Conservation (phyloP, 495 filamentous ascomycete species). For the Apodospora peruviana region DNA sequence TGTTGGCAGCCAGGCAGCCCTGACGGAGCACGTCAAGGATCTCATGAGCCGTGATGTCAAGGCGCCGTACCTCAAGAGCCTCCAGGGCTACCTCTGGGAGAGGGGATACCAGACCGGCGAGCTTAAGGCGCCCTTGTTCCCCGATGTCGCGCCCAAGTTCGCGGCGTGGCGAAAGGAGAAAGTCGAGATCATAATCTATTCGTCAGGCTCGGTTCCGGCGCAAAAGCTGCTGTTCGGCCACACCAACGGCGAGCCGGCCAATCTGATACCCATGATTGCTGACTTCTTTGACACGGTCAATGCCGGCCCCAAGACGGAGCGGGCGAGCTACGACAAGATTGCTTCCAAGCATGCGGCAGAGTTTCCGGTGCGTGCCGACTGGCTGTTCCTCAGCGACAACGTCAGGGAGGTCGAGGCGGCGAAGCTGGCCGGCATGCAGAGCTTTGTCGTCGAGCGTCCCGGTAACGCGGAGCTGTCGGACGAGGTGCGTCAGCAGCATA, state of each 20-base stretch:
- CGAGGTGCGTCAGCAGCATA: constrained; percentile 36
- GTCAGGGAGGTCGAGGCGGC: constrained; percentile 64
- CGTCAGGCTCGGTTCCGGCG: constrained; percentile 62
- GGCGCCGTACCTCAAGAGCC: constrained; percentile 60
- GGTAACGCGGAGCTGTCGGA: constrained; percentile 54
- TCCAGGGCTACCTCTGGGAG: constrained; percentile 69
- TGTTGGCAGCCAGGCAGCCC: constrained; percentile 39
- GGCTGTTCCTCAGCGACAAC: constrained; percentile 69
- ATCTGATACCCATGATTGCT: constrained; percentile 49
- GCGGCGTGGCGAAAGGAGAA: constrained; percentile 43
- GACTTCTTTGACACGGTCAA: constrained; percentile 69
- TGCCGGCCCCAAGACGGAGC: constrained; percentile 62
- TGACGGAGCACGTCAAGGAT: constrained; percentile 55
- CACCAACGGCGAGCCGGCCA: constrained; percentile 50
- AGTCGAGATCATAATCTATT: constrained; percentile 60
- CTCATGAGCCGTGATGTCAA: constrained; percentile 63
- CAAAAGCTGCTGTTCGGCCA: constrained; percentile 67
- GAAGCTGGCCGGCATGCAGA: constrained; percentile 55
- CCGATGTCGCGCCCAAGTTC: constrained; percentile 56
- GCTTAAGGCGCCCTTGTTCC: constrained; percentile 60
- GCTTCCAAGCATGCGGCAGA: constrained; percentile 34
- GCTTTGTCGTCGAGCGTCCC: constrained; percentile 54
- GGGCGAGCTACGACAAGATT: constrained; percentile 57
- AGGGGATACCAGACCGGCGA: constrained; percentile 56
- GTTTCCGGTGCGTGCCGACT: constrained; percentile 27